Conservation (phyloP, 1,284 basidiomycete genomes). For the Entoloma clypeatum region DNA sequence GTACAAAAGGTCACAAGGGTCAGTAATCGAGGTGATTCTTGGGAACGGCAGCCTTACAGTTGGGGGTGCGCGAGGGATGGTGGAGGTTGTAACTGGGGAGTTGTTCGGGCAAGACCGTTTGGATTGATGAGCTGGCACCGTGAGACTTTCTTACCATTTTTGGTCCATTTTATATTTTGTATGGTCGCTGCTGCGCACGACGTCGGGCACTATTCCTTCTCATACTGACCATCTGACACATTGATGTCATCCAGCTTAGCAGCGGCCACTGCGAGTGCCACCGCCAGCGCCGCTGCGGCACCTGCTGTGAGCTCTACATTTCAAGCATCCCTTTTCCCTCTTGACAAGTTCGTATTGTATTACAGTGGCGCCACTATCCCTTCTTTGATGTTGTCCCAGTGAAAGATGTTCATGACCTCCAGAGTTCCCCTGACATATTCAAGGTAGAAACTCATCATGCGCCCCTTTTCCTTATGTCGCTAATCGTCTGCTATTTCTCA, state of each 20-base stretch:
- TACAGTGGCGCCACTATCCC: conserved; percentile 79
- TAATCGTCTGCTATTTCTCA: conserved; percentile 23
- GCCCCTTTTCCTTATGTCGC: neutral
- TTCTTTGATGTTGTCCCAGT: conserved; percentile 77
- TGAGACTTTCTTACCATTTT: conserved; percentile 27
- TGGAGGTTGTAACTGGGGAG: too few species aligned
- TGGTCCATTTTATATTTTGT: conserved; percentile 1
- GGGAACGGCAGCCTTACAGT: conserved; percentile 7
- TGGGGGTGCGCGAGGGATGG: conserved; percentile 16
- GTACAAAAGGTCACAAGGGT: conserved; percentile 3
- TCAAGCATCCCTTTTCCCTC: neutral
- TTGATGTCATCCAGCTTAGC: conserved; percentile 21
- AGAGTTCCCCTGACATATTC: conserved; percentile 72
- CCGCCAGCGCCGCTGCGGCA: conserved; percentile 26
- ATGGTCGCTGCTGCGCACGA: too few species aligned
- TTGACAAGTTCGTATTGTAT: conserved; percentile 1
- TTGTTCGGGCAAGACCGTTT: conserved; percentile 35
- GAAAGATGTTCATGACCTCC: conserved; percentile 77
- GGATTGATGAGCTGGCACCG: conserved; percentile 24
- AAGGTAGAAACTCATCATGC: conserved; percentile 43
- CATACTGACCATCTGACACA: neutral
- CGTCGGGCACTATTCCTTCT: neutral
- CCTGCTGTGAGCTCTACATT: conserved; percentile 35
- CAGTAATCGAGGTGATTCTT: conserved; percentile 5
- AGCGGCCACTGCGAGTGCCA: conserved; percentile 20